Conservation (phyloP, 1,284 basidiomycete species). For the Cryptococcus sp. region DNA sequence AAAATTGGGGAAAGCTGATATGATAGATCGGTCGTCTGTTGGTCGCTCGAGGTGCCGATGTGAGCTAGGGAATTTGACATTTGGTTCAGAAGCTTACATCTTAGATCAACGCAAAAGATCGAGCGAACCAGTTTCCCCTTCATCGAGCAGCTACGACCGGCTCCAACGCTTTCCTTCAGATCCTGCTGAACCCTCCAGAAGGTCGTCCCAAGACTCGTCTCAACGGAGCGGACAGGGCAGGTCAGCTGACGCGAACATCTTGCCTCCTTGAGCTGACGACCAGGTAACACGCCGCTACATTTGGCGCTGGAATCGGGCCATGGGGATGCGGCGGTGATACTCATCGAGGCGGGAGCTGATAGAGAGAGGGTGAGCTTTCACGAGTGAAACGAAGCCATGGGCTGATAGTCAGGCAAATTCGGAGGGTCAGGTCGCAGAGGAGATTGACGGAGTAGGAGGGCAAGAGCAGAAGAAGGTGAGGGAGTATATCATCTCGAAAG, state of each 20-base stretch:
- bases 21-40: constrained; percentile 75
- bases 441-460: constrained; percentile 79
- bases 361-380: constrained; percentile 63
- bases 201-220: constrained; percentile 71
- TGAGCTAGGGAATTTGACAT: constrained; percentile 41
- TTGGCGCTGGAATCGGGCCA: constrained; percentile 91
- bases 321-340: constrained; percentile 75
- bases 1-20: constrained; percentile 21
- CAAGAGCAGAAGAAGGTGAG: constrained; percentile 71
- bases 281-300: constrained; percentile 92
- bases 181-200: constrained; percentile 69
- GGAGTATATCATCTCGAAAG: constrained; percentile 57
- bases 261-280: background rate
- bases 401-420: constrained; percentile 60
- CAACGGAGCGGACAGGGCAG: constrained; percentile 77
- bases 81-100: background rate
- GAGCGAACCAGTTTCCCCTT: constrained; percentile 79
- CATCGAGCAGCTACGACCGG: constrained; percentile 94
- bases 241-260: constrained; percentile 39
- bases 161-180: constrained; percentile 72
- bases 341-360: constrained; percentile 91
- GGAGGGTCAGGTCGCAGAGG: constrained; percentile 75
- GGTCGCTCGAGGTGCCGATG: constrained; percentile 79
- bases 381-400: background rate
- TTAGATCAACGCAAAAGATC: constrained; percentile 86